These are phyloP conservation scores for Arctium minus DNA, from an alignment of 129 eudicot species.

Conservation along the genomic window DNA sequence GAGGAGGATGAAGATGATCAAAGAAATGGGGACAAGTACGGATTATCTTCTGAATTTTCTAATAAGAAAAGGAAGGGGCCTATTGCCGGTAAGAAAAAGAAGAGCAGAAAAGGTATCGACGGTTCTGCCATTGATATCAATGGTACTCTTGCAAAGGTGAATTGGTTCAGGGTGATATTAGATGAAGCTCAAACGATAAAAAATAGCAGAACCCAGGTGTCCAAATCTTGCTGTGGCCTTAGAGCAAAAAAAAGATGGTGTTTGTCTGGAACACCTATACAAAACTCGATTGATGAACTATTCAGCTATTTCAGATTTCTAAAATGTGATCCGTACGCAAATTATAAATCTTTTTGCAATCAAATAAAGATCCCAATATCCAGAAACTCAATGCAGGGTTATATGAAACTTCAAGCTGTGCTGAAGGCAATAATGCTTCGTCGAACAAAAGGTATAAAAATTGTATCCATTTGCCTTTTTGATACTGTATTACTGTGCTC, in stretches of 20 bases:
- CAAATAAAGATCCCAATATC: constrained; percentile 65
- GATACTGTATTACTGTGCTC: background rate
- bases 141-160: constrained; percentile 84
- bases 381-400: constrained; percentile 62
- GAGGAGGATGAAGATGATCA: constrained; percentile 78
- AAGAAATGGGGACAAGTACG: constrained; percentile 53
- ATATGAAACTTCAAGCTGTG: constrained; percentile 80
- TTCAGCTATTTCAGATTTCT: constrained; percentile 91
- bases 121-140: constrained; percentile 46
- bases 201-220: constrained; percentile 80
- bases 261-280: constrained; percentile 96
- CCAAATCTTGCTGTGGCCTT: constrained; percentile 92
- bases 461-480: background rate
- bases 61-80: constrained; percentile 45
- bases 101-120: constrained; percentile 61
- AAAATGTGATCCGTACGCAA: constrained; percentile 67
- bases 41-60: constrained; percentile 51
- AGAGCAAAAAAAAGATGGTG: constrained; percentile 94
- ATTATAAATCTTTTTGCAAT: constrained; percentile 51
- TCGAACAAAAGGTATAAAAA: constrained; percentile 80
- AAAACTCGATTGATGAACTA: constrained; percentile 83
- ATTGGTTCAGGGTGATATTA: constrained; percentile 78
- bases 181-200: constrained; percentile 99
- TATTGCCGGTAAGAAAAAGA: constrained; percentile 52
- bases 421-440: constrained; percentile 87